A percentile compares a stretch with the other conserved stretches of the same genome.
These are phyloP conservation scores for Wickerhamomyces sp. DNA, from an alignment of 1,139 yeast genomes.

Conservation along the genomic window DNA sequence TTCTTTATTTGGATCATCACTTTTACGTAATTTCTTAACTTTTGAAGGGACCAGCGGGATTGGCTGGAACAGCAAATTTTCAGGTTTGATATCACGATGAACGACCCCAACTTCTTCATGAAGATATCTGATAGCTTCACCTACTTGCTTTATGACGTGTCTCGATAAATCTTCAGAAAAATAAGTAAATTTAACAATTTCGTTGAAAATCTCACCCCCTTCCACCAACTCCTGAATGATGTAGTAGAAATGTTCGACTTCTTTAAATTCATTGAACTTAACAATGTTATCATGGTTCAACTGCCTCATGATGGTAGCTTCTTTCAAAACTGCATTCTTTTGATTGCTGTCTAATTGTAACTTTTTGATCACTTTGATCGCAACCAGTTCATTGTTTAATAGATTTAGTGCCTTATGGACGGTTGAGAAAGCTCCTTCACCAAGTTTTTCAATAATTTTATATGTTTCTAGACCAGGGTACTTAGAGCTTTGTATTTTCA, in stretches of 20 bases:
- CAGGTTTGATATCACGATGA: constrained; percentile 95
- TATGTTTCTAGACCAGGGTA: constrained; percentile 25
- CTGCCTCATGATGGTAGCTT: constrained; percentile 78
- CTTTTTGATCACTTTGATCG: constrained; percentile 82
- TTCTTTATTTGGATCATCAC: constrained; percentile 75
- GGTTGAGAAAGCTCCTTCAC: constrained; percentile 88
- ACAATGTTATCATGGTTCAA: constrained; percentile 71
- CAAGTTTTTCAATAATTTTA: constrained; percentile 39
- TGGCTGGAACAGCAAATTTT: constrained; percentile 80
- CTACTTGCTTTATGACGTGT: constrained; percentile 81
- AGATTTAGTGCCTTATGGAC: constrained; percentile 70
- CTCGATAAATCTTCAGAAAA: constrained; percentile 81
- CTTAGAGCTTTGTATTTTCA: constrained; percentile 12
- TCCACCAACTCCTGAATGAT: constrained; percentile 79
- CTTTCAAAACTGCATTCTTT: constrained; percentile 65
- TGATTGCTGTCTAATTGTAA: constrained; percentile 51
- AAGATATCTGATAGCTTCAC: constrained; percentile 73
- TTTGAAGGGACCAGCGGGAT: constrained; percentile 41
- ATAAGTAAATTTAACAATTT: constrained; percentile 86
- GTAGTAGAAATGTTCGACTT: constrained; percentile 38
- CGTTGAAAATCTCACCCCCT: constrained; percentile 95
- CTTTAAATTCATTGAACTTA: constrained; percentile 56
- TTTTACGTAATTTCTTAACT: constrained; percentile 47
- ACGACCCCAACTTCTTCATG: constrained; percentile 84
- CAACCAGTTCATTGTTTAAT: constrained; percentile 48